A percentile compares a stretch with the other conserved stretches of the same genome.
Conservation (phyloP, 2,329 filamentous ascomycete species). For the Chaetomiaceae sp. region DNA sequence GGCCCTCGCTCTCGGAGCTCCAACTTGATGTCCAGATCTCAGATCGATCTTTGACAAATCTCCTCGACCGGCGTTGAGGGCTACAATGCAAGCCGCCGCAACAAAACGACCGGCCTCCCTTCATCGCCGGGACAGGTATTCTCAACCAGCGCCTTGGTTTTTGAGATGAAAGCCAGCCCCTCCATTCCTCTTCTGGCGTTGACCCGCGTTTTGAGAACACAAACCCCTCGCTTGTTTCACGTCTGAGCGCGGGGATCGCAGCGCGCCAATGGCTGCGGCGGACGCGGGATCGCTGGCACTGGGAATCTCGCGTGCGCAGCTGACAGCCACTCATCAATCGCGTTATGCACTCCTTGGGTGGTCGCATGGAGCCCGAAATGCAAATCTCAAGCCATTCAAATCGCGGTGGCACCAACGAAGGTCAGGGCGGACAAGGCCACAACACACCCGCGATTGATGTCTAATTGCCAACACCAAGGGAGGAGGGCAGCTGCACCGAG, state of each 20-base stretch:
- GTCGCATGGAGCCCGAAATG: constrained; percentile 18
- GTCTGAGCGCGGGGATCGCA: constrained; percentile 22
- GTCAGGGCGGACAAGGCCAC: constrained; percentile 14
- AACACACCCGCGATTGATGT: constrained; percentile 17
- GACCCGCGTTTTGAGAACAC: constrained; percentile 19
- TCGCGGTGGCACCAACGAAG: constrained; percentile 18
- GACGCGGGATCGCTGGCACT: constrained; percentile 21
- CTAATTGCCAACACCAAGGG: constrained; percentile 14
- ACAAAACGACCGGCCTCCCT: no score
- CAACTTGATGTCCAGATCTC: no score
- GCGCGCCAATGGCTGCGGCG: constrained; percentile 23
- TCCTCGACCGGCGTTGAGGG: no score
- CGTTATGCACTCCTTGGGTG: constrained; percentile 23
- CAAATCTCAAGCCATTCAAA: constrained; percentile 28
- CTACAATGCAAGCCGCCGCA: no score
- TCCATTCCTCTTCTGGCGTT: constrained; percentile 12
- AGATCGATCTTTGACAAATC: no score
- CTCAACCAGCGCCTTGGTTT: no score
- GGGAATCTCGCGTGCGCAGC: constrained; percentile 15
- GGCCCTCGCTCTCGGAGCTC: no score
- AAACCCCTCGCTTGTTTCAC: constrained; percentile 32
- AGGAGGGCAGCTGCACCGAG: background rate
- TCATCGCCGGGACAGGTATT: no score
- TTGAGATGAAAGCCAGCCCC: background rate
- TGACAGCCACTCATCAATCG: constrained; percentile 27